Evolutionary conservation across 164 flowering plant species (phyloP).

Genomic region (Hamamelis virginiana): DNA sequence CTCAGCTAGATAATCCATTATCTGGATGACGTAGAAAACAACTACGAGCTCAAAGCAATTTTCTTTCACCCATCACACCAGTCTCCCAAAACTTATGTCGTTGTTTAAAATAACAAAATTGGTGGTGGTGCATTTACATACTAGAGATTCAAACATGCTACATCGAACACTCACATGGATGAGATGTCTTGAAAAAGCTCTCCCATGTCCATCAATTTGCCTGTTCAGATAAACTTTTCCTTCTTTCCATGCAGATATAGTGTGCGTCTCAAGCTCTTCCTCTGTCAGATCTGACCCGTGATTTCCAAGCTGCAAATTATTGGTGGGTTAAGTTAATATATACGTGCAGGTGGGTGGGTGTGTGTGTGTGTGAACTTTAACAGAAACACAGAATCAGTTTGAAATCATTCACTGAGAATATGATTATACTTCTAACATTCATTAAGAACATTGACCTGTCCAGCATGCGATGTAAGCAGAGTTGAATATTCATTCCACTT

Average conservation of each 20-base stretch:
- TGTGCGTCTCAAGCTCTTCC: slow-evolving; percentile 95
- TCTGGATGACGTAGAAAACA: neutral
- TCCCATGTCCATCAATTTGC: slow-evolving; percentile 50
- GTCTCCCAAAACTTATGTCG: too few species aligned
- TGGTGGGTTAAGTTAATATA: neutral
- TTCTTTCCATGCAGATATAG: slow-evolving; percentile 94
- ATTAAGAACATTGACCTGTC: neutral
- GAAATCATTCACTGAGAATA: neutral
- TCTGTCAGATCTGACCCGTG: slow-evolving; percentile 86
- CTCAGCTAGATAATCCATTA: neutral
- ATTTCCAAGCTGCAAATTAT: slow-evolving; percentile 69
- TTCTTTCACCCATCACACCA: neutral
- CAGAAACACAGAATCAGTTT: neutral
- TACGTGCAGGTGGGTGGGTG: neutral
- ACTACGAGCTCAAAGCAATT: neutral
- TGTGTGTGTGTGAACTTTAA: neutral
- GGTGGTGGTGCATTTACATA: neutral
- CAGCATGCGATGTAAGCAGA: neutral
- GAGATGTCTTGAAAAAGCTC: slow-evolving; percentile 47
- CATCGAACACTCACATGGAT: slow-evolving; percentile 58
- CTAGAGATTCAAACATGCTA: neutral
- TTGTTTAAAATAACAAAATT: too few species aligned
- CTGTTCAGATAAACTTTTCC: slow-evolving; percentile 58
- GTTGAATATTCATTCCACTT: neutral
- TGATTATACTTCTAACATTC: neutral